Evolutionary conservation across 805 yeast species (phyloP).

Genomic region (Kodamaea hsintzibuensis): DNA sequence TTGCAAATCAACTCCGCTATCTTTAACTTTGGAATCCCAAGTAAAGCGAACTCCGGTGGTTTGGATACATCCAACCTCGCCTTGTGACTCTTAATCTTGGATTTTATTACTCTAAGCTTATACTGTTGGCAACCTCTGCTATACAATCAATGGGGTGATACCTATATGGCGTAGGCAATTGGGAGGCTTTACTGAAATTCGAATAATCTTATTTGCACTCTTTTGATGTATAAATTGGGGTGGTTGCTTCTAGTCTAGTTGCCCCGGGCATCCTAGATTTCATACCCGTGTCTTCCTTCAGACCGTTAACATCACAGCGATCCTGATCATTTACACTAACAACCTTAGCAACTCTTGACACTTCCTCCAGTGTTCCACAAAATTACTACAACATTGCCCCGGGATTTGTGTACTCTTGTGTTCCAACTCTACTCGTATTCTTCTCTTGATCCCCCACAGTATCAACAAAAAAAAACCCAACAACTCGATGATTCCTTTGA

Average conservation of each 20-base stretch:
- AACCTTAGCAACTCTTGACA: no score
- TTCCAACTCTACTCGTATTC: not conserved
- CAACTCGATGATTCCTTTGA: not conserved
- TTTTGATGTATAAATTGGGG: no score
- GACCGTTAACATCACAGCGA: not conserved
- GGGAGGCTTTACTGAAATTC: no score
- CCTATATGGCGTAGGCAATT: no score
- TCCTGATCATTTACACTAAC: not conserved
- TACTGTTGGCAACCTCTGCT: no score
- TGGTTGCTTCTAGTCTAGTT: no score
- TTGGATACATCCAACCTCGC: not conserved
- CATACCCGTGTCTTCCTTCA: not conserved
- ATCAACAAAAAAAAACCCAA: conserved; percentile 1
- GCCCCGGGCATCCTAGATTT: no score
- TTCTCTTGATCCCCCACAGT: not conserved
- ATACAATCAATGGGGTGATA: no score
- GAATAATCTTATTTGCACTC: no score
- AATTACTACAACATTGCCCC: not conserved
- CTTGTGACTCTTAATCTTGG: not conserved
- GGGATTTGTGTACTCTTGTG: not conserved
- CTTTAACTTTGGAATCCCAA: not conserved
- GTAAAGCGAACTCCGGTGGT: not conserved
- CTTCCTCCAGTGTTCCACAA: not conserved
- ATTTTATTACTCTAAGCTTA: no score
- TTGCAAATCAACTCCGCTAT: not conserved